These are phyloP conservation scores for Geranium incanum DNA, from an alignment of 441 rosid genomes.

Conservation along the genomic window DNA sequence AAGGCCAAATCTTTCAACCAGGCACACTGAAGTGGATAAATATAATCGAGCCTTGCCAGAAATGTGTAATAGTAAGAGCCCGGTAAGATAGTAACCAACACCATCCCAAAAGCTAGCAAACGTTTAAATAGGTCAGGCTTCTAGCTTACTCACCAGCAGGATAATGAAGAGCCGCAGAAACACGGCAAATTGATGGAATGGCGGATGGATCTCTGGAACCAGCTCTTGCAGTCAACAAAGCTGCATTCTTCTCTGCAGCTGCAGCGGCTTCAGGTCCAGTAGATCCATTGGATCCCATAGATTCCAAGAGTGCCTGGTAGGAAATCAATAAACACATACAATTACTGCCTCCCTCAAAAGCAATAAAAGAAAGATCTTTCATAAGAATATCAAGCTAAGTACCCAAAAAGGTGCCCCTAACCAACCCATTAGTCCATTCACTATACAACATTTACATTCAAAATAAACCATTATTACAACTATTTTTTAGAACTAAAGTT, in stretches of 20 bases:
- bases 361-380: neutral
- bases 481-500: neutral
- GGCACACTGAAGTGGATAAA: neutral
- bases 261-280: constrained; percentile 88
- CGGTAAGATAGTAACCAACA: neutral
- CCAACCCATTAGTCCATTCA: neutral
- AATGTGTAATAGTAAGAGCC: neutral
- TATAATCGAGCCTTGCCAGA: neutral
- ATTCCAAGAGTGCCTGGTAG: constrained; percentile 75
- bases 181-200: constrained; percentile 89
- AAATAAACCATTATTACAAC: neutral
- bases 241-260: constrained; percentile 87
- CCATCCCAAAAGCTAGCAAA: neutral
- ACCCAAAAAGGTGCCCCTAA: constrained; percentile 11
- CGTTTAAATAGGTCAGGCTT: neutral
- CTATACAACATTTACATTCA: neutral
- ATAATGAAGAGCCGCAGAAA: constrained; percentile 92
- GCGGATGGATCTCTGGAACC: constrained; percentile 99
- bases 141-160: constrained; percentile 63
- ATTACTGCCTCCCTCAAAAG: neutral
- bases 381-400: neutral
- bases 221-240: constrained; percentile 90
- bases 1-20: neutral
- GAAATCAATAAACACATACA: constrained; percentile 15
- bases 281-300: constrained; percentile 80